phyloP scores from a whole-genome alignment of 169 alveolate genomes.

The Cytauxzoon felis region DNA sequence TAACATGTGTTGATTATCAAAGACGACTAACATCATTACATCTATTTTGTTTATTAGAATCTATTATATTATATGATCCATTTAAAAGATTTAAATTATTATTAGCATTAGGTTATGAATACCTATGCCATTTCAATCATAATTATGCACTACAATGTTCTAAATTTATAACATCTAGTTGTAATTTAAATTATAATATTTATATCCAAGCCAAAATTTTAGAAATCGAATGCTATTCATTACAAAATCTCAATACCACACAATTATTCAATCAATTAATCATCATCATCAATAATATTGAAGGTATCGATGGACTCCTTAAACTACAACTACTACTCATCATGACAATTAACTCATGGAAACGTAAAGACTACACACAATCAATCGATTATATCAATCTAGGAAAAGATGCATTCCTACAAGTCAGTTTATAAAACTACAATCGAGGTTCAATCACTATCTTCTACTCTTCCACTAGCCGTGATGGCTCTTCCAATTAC shows the following conservation, averaged over 20 bases:
- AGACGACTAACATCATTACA: slow-evolving; percentile 26
- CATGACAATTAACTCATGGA: slow-evolving; percentile 28
- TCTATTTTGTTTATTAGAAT: slow-evolving; percentile 28
- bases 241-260: background rate
- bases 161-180: background rate
- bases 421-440: slow-evolving; percentile 9
- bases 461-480: too few relatives aligned
- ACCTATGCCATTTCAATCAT: slow-evolving; percentile 25
- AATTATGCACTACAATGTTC: slow-evolving; percentile 35
- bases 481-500: too few relatives aligned
- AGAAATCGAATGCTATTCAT: slow-evolving; percentile 40
- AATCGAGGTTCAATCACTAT: too few relatives aligned
- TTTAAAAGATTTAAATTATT: slow-evolving; percentile 31
- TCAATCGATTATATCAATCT: slow-evolving; percentile 12
- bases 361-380: slow-evolving; percentile 6
- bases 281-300: background rate
- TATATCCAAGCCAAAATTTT: slow-evolving; percentile 29
- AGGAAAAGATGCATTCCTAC: slow-evolving; percentile 16
- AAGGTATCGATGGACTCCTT: slow-evolving; percentile 40
- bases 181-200: slow-evolving; percentile 2
- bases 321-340: slow-evolving; percentile 22
- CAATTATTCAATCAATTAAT: slow-evolving; percentile 4
- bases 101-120: slow-evolving; percentile 43
- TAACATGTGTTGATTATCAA: slow-evolving; percentile 37
- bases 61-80: slow-evolving; percentile 15